These are phyloP conservation scores for Leccinum griseonigrum DNA, from an alignment of 1,284 basidiomycete genomes.

Conservation along the genomic window DNA sequence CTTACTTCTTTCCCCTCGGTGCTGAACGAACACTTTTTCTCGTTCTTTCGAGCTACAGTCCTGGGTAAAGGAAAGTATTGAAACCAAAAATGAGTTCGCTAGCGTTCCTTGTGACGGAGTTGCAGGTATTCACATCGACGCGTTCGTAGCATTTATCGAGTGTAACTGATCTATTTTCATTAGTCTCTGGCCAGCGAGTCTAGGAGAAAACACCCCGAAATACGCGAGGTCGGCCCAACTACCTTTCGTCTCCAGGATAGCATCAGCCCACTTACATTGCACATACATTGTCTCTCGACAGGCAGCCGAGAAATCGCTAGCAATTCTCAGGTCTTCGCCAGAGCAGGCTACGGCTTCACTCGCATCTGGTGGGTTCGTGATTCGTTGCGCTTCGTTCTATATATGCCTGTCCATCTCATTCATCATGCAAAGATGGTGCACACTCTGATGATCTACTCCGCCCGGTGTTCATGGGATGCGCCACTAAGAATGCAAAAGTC, in stretches of 20 bases:
- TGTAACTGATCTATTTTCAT: constrained; percentile 4
- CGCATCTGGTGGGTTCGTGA: constrained; percentile 52
- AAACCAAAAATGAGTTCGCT: constrained; percentile 48
- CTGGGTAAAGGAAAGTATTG: background rate
- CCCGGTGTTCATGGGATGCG: constrained; percentile 93
- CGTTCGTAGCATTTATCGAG: background rate
- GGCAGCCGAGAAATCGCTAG: constrained; percentile 84
- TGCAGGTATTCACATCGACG: constrained; percentile 39
- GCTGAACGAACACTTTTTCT: background rate
- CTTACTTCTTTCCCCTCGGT: no score
- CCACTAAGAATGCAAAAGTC: constrained; percentile 92
- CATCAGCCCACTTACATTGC: constrained; percentile 1
- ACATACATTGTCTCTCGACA: constrained; percentile 23
- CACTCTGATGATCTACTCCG: constrained; percentile 80
- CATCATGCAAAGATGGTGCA: constrained; percentile 56
- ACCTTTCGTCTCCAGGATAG: background rate
- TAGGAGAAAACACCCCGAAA: constrained; percentile 77
- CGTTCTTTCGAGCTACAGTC: background rate
- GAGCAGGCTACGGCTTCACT: constrained; percentile 64
- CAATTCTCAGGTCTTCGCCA: constrained; percentile 72
- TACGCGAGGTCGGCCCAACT: constrained; percentile 60
- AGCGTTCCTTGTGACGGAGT: constrained; percentile 52
- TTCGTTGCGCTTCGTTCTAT: background rate
- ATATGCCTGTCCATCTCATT: constrained; percentile 8
- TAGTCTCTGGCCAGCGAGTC: constrained; percentile 80